phyloP scores from a whole-genome alignment of 768 basidiomycete species.

The Trametes cinnabarina region DNA sequence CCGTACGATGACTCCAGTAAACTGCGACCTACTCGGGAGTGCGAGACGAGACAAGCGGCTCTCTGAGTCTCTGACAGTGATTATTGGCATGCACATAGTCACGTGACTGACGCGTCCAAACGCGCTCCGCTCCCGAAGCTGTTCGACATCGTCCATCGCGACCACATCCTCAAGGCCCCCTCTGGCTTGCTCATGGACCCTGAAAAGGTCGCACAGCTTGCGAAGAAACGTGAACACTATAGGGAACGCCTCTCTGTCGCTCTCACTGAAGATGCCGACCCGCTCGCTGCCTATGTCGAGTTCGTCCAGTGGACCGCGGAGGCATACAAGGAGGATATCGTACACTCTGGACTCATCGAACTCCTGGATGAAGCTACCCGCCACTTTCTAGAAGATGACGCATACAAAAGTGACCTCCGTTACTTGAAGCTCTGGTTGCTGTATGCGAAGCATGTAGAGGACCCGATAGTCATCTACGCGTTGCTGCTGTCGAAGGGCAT shows the following conservation, averaged over 20 bases:
- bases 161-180: background rate
- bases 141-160: conserved; percentile 2
- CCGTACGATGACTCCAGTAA: too few species aligned
- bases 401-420: conserved; percentile 83
- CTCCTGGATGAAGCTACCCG: conserved; percentile 82
- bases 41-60: too few species aligned
- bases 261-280: conserved; percentile 76
- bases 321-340: conserved; percentile 69
- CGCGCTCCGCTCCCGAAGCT: background rate
- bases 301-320: conserved; percentile 91
- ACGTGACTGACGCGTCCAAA: conserved; percentile 15
- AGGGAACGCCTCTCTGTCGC: conserved; percentile 48
- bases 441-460: conserved; percentile 79
- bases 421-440: conserved; percentile 92
- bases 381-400: conserved; percentile 76
- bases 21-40: too few species aligned
- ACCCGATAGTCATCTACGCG: conserved; percentile 58
- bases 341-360: conserved; percentile 70
- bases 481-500: conserved; percentile 52
- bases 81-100: conserved; percentile 15
- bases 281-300: conserved; percentile 78
- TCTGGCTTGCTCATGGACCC: conserved; percentile 2
- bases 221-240: conserved; percentile 25
- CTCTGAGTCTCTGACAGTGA: too few species aligned
- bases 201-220: conserved; percentile 13